Evolutionary conservation across 257 asterid species (phyloP).

Genomic region (Scutellaria barbata): DNA sequence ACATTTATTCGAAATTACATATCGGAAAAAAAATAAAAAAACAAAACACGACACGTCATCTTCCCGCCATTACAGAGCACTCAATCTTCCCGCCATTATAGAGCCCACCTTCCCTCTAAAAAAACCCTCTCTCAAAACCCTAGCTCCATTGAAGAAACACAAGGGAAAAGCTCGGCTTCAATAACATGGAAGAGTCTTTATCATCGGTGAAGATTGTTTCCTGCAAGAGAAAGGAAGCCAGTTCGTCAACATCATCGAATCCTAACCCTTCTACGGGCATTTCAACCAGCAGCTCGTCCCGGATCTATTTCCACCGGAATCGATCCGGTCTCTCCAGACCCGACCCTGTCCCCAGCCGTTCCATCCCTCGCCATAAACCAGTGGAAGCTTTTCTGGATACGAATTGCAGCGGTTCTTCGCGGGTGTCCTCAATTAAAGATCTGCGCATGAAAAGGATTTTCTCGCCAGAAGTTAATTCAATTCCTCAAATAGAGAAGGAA

Average conservation of each 20-base stretch:
- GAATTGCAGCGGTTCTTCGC: slow-evolving; percentile 29
- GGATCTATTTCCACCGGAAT: slow-evolving; percentile 39
- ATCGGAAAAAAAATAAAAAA: too few relatives aligned
- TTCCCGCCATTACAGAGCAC: background rate
- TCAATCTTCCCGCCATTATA: slow-evolving; percentile 38
- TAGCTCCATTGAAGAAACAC: background rate
- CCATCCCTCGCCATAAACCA: slow-evolving; percentile 13
- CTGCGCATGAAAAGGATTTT: slow-evolving; percentile 57
- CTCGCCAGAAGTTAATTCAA: slow-evolving; percentile 43
- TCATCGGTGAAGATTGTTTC: slow-evolving; percentile 13
- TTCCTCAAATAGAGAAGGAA: slow-evolving; percentile 11
- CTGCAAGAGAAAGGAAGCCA: slow-evolving; percentile 43
- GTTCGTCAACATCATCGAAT: background rate
- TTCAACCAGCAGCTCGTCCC: slow-evolving; percentile 59
- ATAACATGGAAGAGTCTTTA: slow-evolving; percentile 41
- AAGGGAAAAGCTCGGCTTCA: background rate
- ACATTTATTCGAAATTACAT: too few relatives aligned
- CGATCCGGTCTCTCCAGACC: slow-evolving; percentile 47
- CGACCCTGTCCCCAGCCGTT: slow-evolving; percentile 30
- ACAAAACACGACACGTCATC: background rate
- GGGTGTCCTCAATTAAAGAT: slow-evolving; percentile 48
- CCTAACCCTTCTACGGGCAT: slow-evolving; percentile 31
- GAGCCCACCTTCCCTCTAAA: slow-evolving; percentile 41
- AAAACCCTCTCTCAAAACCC: slow-evolving; percentile 32
- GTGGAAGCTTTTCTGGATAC: slow-evolving; percentile 29